Base-by-base conservation (phyloP, 805 yeast species). In the Alloascoidea hylecoeti region DNA sequence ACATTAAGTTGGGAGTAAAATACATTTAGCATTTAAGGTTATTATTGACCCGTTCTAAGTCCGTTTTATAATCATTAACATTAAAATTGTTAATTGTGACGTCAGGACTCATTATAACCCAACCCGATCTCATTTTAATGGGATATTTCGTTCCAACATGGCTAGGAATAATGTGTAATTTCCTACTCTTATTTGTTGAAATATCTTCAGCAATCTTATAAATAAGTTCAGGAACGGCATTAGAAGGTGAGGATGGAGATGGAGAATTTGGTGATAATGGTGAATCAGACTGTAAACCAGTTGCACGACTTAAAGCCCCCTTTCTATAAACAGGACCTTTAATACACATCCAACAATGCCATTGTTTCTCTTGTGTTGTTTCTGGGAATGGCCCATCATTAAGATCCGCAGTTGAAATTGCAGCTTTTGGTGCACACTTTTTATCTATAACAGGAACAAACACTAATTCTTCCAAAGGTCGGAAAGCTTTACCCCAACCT, bases 281-380 rank as follows among this genome's bases (percentile, higher is more conserved):
- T 6, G 64, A 61, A 50, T 85, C 95, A 43, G 88, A 68, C 42
- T 76, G 77, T 37, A 88, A 64, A 56, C 86, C 96, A 0, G 96
- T 86, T 50, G 88, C 94, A 30, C 88, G 74, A 51, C 88, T 88
- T 42, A 88, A 63, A 54, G 82, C 85, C 12, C 71, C 70, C 2
- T 94, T 73, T 49, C 96, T 68, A 50, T 95, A 66, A 4, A 88
- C 89, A 0, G 96, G 86, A 2, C 96, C 96, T 2, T 95, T 88
- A 38, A 88, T 81, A 48, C 96, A 89, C 96, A 88, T 86, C 82
- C 95, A 81, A 50, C 96, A 88, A 58, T 89, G 96, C 95, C 96
- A 88, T 57, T 81, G 92, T 56, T 80, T 75, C 41, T 77, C 73
- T 42, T 73, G 75, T 1, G 64, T 47, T 23, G 63, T 63, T 14